Evolutionary conservation across 768 basidiomycete species (phyloP).

Genomic region (Podaxis sp.): DNA sequence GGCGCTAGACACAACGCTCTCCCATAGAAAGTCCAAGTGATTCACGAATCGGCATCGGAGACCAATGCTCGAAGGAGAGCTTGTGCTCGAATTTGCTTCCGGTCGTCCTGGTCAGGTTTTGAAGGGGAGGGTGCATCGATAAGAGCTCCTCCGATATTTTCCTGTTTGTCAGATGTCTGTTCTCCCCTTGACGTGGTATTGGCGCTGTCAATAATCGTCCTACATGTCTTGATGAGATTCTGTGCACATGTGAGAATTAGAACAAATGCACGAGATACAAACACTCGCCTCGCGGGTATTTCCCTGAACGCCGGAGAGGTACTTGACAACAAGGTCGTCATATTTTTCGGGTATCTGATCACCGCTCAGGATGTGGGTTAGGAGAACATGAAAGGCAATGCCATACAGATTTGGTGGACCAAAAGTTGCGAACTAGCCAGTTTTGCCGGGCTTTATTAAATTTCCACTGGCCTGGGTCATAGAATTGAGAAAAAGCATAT

Average conservation of each 20-base stretch:
- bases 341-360: slow-evolving; percentile 50
- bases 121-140: background rate
- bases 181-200: background rate
- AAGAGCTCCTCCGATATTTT: background rate
- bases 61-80: background rate
- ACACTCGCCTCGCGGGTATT: slow-evolving; percentile 36
- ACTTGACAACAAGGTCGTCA: slow-evolving; percentile 37
- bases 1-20: background rate
- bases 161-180: background rate
- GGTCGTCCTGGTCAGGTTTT: background rate
- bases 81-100: background rate
- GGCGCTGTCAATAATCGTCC: background rate
- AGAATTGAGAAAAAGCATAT: slow-evolving; percentile 54
- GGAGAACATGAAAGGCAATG: background rate
- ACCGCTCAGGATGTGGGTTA: background rate
- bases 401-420: slow-evolving; percentile 44
- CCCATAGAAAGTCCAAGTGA: background rate
- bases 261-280: background rate
- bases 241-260: background rate
- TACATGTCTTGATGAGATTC: slow-evolving; percentile 6
- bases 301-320: slow-evolving; percentile 45
- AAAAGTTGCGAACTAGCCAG: slow-evolving; percentile 66
- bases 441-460: slow-evolving; percentile 74
- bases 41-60: background rate
- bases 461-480: slow-evolving; percentile 52